Evolutionary conservation across 768 basidiomycete species (phyloP), one percentile per base, ranked within the genome.

Genomic region (Termitomyces heimii): DNA sequence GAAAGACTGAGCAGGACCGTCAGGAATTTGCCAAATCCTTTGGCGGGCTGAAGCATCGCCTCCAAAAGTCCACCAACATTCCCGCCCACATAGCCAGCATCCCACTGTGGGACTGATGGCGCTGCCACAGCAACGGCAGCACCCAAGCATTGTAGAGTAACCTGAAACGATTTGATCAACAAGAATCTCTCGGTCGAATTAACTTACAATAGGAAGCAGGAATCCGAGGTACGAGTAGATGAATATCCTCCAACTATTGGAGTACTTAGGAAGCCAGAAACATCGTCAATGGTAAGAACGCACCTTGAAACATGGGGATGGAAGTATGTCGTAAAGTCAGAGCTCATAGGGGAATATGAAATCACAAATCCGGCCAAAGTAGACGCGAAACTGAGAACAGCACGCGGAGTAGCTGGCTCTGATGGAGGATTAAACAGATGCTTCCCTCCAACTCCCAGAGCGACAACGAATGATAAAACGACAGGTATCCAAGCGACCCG

Each of bases 1-100:
- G 87, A 89, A 22, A 97, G 74, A 55, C 88, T 88, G 60, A 95
- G 77, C 45, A 96, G 71, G 35, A 94, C 87, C 0, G 85, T 87
- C 43, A 93, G 74, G 74, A 92, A 88, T 65, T 89, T 88, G 6
- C 89, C 86, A 67, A 91, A 92, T 32, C 80, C 80, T 40, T 83
- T 83, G 0, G 77, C 75, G 0, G 90, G 90, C n/a, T 74, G 75
- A 2, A 92, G 77, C 77, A 91, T 84, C 2, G 86, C 87, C 49
- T 78, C 76, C 7, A 93, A 63, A 7, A 93, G 75, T 1, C 89
- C 91, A 28, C 89, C 90, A 26, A 91, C 76, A 73, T 83, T 80
- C 0, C 78, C 81, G 3, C 73, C 67, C 14, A 72, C 71, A 58
- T 89, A 88, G 0, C 78, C 86, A 3, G 71, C 65, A 14, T 77